Percentiles rank a stretch among this genome's conserved stretches.
These are phyloP conservation scores for Iberis pinnata DNA, from an alignment of 345 rosid genomes.

Conservation along the genomic window DNA sequence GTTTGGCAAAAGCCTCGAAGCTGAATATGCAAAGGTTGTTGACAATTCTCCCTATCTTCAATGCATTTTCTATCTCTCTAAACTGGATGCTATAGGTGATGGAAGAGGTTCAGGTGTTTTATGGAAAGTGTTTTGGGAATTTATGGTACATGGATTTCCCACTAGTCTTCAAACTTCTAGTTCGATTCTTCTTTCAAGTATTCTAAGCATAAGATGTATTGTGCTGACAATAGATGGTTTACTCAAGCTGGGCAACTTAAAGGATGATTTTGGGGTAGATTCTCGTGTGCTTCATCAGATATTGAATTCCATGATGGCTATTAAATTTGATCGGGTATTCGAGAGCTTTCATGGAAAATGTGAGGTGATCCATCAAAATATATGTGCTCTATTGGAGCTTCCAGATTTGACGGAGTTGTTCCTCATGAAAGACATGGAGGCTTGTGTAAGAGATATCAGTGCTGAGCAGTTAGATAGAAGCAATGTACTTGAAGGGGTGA, in stretches of 20 bases:
- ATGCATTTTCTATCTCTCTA: conserved; percentile 45
- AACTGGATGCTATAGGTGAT: conserved; percentile 49
- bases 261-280: conserved; percentile 37
- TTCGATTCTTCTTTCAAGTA: conserved; percentile 65
- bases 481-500: conserved; percentile 59
- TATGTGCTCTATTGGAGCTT: conserved; percentile 43
- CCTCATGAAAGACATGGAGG: conserved; percentile 81
- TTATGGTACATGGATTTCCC: conserved; percentile 85
- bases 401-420: conserved; percentile 56
- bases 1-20: conserved; percentile 56
- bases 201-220: conserved; percentile 58
- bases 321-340: conserved; percentile 72
- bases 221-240: conserved; percentile 50
- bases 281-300: conserved; percentile 43
- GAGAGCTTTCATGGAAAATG: conserved; percentile 59
- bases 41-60: conserved; percentile 44
- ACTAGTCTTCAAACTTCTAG: conserved; percentile 50
- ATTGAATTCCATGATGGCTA: conserved; percentile 52
- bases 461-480: conserved; percentile 43
- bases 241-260: conserved; percentile 43
- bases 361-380: conserved; percentile 48
- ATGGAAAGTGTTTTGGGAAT: conserved; percentile 67
- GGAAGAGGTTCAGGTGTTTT: conserved; percentile 52
- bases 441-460: conserved; percentile 48
- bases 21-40: conserved; percentile 62